phyloP scores from a whole-genome alignment of 108 stramenopile genomes.

The Cyclotella kingstonii region DNA sequence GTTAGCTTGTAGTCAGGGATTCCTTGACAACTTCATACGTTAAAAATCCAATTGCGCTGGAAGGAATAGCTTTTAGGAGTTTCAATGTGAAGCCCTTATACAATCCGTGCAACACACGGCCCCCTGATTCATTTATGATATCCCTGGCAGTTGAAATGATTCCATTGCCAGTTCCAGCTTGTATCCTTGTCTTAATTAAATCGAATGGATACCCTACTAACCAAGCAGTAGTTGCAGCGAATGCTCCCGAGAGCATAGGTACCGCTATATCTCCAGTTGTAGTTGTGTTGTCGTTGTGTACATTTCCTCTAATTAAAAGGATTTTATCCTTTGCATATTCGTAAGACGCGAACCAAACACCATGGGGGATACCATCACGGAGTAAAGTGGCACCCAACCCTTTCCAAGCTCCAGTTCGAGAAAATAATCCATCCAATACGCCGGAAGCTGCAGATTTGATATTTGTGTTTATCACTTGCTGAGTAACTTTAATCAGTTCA shows the following conservation, averaged over 20 bases:
- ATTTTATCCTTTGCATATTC: slow-evolving; percentile 47
- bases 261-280: slow-evolving; percentile 37
- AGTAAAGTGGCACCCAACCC: slow-evolving; percentile 77
- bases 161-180: slow-evolving; percentile 44
- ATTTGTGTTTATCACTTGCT: slow-evolving; percentile 54
- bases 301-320: not conserved
- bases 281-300: not conserved
- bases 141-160: slow-evolving; percentile 54
- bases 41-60: slow-evolving; percentile 76
- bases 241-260: slow-evolving; percentile 68
- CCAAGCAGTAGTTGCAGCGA: slow-evolving; percentile 83
- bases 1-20: not conserved
- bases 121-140: slow-evolving; percentile 54
- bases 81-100: slow-evolving; percentile 83
- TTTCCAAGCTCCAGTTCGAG: slow-evolving; percentile 46
- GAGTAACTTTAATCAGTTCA: slow-evolving; percentile 77
- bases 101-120: slow-evolving; percentile 50
- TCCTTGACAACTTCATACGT: slow-evolving; percentile 64
- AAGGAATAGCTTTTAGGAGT: slow-evolving; percentile 66
- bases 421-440: slow-evolving; percentile 14
- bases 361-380: slow-evolving; percentile 69
- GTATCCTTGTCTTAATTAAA: slow-evolving; percentile 84
- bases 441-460: slow-evolving; percentile 22
- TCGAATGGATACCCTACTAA: slow-evolving; percentile 84
- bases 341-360: slow-evolving; percentile 76